Evolutionary conservation across 805 yeast genomes (phyloP).

Genomic region (Cyberlindnera mrakii): DNA sequence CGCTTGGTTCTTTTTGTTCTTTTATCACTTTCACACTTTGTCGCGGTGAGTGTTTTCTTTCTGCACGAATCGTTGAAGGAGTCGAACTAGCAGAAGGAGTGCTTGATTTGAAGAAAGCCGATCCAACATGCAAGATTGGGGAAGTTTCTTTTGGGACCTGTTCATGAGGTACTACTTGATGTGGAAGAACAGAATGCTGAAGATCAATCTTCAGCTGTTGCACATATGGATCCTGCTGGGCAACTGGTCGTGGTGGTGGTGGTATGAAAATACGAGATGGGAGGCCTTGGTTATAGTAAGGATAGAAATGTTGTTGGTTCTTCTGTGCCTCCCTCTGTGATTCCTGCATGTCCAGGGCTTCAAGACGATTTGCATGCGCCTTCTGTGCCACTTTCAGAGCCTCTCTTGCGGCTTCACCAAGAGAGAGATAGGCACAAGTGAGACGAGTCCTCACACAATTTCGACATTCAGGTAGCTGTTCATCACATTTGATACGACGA

Average conservation of each 20-base stretch:
- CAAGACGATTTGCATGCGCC: slow-evolving; percentile 31
- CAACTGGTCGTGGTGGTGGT: slow-evolving; percentile 2
- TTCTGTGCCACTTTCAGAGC: slow-evolving; percentile 46
- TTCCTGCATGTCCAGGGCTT: slow-evolving; percentile 21
- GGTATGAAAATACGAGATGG: slow-evolving; percentile 19
- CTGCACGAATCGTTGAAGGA: not conserved
- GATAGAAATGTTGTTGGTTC: slow-evolving; percentile 7
- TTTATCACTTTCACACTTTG: no score
- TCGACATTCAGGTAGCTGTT: slow-evolving; percentile 49
- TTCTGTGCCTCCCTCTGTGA: slow-evolving; percentile 15
- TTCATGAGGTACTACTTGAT: slow-evolving; percentile 1
- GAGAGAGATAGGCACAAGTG: slow-evolving; percentile 41
- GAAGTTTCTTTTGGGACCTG: not conserved
- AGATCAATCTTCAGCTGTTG: slow-evolving; percentile 19
- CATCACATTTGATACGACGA: slow-evolving; percentile 62
- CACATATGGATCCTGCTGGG: slow-evolving; percentile 7
- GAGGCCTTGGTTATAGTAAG: slow-evolving; percentile 18
- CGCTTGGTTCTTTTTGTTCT: not conserved
- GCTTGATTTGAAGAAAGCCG: no score
- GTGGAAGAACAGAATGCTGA: slow-evolving; percentile 5
- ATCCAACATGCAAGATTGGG: no score
- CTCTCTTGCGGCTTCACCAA: slow-evolving; percentile 43
- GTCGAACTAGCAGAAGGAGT: not conserved
- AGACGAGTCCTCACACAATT: slow-evolving; percentile 46
- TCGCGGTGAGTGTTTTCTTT: not conserved